Conservation (phyloP, 257 asterid species). For the Capsicum chinense region DNA sequence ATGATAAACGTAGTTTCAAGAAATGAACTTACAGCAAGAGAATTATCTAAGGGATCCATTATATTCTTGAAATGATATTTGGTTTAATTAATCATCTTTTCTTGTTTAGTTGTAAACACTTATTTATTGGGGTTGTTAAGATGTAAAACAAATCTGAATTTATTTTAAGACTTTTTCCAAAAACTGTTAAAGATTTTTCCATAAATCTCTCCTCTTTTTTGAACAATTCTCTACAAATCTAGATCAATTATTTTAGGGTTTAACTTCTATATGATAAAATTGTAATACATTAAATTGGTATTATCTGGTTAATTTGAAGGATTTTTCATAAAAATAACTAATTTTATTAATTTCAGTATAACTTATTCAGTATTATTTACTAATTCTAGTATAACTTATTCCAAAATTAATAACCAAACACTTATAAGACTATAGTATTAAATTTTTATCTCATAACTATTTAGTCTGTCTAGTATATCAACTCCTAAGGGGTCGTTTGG, state of each 20-base stretch:
- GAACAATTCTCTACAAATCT: not conserved
- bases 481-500: too few species aligned
- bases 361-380: too few species aligned
- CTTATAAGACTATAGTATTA: too few species aligned
- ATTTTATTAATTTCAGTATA: not conserved
- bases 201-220: slow-evolving; percentile 22
- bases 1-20: not conserved
- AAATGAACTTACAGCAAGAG: slow-evolving; percentile 27
- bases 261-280: not conserved
- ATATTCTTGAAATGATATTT: not conserved
- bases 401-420: too few species aligned
- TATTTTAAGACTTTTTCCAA: not conserved
- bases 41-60: slow-evolving; percentile 1
- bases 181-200: not conserved
- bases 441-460: too few species aligned
- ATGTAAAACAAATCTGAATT: not conserved
- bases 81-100: not conserved
- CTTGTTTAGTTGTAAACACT: not conserved
- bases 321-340: not conserved
- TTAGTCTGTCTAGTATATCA: too few species aligned
- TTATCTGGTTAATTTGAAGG: not conserved
- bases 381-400: too few species aligned
- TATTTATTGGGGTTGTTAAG: not conserved
- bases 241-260: slow-evolving; percentile 3
- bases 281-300: not conserved